These are phyloP conservation scores for Pythium aphanidermatum DNA, from an alignment of 352 stramenopile species.

Conservation along the genomic window DNA sequence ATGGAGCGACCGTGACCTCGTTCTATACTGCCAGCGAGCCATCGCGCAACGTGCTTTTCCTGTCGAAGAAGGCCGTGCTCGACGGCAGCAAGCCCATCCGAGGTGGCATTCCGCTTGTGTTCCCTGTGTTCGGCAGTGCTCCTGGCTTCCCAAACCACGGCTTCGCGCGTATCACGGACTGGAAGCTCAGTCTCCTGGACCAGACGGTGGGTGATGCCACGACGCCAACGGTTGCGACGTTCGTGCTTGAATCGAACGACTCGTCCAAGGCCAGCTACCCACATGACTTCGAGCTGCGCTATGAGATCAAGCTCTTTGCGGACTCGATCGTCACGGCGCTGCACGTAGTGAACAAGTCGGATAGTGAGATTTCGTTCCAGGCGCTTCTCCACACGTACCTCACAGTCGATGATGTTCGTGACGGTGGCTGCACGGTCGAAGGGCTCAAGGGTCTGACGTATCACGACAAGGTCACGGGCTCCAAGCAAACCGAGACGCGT, in stretches of 20 bases:
- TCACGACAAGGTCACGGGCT: slow-evolving; percentile 84
- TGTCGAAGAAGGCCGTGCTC: slow-evolving; percentile 85
- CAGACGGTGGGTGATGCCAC: slow-evolving; percentile 30
- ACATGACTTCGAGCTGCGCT: slow-evolving; percentile 76
- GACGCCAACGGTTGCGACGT: slow-evolving; percentile 53
- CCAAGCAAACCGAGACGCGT: slow-evolving; percentile 49
- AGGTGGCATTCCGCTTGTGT: slow-evolving; percentile 94
- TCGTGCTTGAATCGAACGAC: slow-evolving; percentile 38
- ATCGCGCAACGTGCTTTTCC: slow-evolving; percentile 87
- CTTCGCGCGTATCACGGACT: slow-evolving; percentile 84
- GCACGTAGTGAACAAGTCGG: slow-evolving; percentile 87
- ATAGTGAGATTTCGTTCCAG: slow-evolving; percentile 87
- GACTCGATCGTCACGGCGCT: slow-evolving; percentile 83
- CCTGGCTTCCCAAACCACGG: slow-evolving; percentile 91
- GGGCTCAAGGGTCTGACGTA: slow-evolving; percentile 85
- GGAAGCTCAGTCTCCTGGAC: slow-evolving; percentile 48
- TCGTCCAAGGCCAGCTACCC: slow-evolving; percentile 55
- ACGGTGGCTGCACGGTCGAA: slow-evolving; percentile 52
- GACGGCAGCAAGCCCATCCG: slow-evolving; percentile 93
- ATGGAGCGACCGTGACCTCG: slow-evolving; percentile 88
- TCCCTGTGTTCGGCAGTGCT: slow-evolving; percentile 92
- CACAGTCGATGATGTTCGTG: slow-evolving; percentile 67
- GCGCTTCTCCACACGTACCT: slow-evolving; percentile 95
- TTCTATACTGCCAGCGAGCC: slow-evolving; percentile 73
- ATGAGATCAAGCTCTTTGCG: slow-evolving; percentile 83